Percentiles rank a stretch among this genome's conserved stretches.
Evolutionary conservation across 768 basidiomycete genomes (phyloP).

Genomic region (Pholiota microspora): DNA sequence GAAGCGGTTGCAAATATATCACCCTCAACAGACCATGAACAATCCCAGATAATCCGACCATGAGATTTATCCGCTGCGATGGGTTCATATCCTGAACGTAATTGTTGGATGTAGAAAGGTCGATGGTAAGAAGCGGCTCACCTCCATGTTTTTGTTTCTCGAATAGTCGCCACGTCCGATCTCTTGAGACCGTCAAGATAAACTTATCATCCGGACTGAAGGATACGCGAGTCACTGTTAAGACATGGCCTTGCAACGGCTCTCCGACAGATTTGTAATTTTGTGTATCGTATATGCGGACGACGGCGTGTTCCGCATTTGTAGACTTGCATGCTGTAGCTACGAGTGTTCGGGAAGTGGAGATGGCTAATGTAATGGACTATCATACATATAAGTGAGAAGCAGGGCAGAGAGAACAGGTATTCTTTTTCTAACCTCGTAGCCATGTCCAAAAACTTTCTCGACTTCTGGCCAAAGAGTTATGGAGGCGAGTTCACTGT

Average conservation of each 20-base stretch:
- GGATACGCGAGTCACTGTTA: constrained; percentile 87
- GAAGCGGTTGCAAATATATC: constrained; percentile 90
- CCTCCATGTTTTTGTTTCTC: constrained; percentile 43
- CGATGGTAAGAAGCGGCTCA: constrained; percentile 19
- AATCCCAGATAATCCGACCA: constrained; percentile 94
- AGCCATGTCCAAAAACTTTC: constrained; percentile 97
- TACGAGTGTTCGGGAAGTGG: constrained; percentile 63
- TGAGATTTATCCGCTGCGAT: constrained; percentile 80
- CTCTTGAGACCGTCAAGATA: constrained; percentile 85
- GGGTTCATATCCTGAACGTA: constrained; percentile 55
- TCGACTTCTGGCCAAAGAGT: constrained; percentile 98
- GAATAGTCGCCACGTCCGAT: constrained; percentile 89
- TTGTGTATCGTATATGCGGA: constrained; percentile 76
- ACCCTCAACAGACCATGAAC: constrained; percentile 77
- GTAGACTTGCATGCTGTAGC: constrained; percentile 94
- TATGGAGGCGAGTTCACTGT: constrained; percentile 82
- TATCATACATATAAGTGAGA: constrained; percentile 26
- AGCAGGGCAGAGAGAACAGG: neutral
- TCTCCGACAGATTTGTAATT: constrained; percentile 70
- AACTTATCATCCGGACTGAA: constrained; percentile 85
- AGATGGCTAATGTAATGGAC: constrained; percentile 81
- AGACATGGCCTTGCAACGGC: constrained; percentile 77
- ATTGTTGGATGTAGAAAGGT: neutral
- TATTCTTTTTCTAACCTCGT: constrained; percentile 71
- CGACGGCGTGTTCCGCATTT: constrained; percentile 82